These are phyloP conservation scores for Sophora flavescens DNA, from an alignment of 306 rosid species.

Conservation along the genomic window DNA sequence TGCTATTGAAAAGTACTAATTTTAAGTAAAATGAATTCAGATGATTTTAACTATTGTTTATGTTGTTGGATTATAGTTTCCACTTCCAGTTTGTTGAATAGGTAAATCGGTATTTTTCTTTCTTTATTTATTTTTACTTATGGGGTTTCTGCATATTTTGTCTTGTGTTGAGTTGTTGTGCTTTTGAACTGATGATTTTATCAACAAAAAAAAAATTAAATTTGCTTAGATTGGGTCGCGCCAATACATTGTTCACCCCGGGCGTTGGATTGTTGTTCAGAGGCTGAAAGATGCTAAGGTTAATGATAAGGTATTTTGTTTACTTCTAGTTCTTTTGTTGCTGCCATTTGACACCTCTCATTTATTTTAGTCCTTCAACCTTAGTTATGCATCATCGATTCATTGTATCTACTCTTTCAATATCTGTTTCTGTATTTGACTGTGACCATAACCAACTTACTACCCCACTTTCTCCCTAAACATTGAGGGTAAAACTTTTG, in stretches of 20 bases:
- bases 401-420: not conserved
- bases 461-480: slow-evolving; percentile 23
- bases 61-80: not conserved
- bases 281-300: slow-evolving; percentile 86
- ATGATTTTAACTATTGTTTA: slow-evolving; percentile 15
- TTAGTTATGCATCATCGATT: slow-evolving; percentile 1
- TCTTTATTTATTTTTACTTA: not conserved
- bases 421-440: not conserved
- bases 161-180: slow-evolving; percentile 33
- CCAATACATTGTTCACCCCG: slow-evolving; percentile 94
- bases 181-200: slow-evolving; percentile 34
- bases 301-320: slow-evolving; percentile 76
- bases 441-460: slow-evolving; percentile 15
- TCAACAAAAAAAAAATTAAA: not conserved
- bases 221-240: slow-evolving; percentile 78
- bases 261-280: slow-evolving; percentile 80
- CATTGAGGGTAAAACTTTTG: slow-evolving; percentile 8
- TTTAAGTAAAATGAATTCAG: slow-evolving; percentile 9
- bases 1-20: not conserved
- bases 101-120: slow-evolving; percentile 10
- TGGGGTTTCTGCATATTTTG: slow-evolving; percentile 8
- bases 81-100: slow-evolving; percentile 14
- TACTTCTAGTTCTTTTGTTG: slow-evolving; percentile 11
- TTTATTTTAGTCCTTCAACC: slow-evolving; percentile 9
- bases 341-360: slow-evolving; percentile 34